Percentiles rank a stretch among this genome's conserved stretches.
phyloP scores from a whole-genome alignment of 305 asterid genomes.

The Fraxinus greggii region DNA sequence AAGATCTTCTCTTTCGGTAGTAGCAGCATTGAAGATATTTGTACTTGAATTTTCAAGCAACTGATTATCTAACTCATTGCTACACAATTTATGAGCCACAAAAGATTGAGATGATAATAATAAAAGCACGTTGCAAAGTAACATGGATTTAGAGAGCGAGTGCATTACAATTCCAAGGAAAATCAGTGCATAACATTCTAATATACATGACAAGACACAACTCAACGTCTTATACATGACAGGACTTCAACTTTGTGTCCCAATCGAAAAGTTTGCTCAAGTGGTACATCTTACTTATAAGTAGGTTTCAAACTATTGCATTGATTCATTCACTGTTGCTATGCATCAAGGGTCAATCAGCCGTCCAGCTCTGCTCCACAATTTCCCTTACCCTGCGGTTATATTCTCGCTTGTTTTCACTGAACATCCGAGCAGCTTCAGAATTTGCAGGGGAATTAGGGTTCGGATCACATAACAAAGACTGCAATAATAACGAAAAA shows the following conservation, averaged over 20 bases:
- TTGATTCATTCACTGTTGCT: not conserved
- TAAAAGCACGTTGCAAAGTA: not conserved
- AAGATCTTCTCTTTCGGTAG: not conserved
- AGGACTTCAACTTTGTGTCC: slow-evolving; percentile 8
- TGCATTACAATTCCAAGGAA: slow-evolving; percentile 20
- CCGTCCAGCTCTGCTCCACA: slow-evolving; percentile 85
- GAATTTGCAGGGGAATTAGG: slow-evolving; percentile 81
- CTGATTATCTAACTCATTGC: not conserved
- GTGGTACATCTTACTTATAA: slow-evolving; percentile 4
- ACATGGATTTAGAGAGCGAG: not conserved
- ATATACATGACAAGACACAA: slow-evolving; percentile 28
- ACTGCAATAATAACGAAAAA: slow-evolving; percentile 38
- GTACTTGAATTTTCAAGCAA: not conserved
- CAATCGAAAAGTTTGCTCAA: slow-evolving; percentile 3
- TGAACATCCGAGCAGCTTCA: slow-evolving; percentile 74
- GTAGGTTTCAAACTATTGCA: slow-evolving; percentile 6
- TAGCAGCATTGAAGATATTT: not conserved
- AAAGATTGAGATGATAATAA: not conserved
- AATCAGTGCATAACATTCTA: slow-evolving; percentile 23
- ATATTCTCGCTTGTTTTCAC: slow-evolving; percentile 69
- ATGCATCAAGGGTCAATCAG: slow-evolving; percentile 38
- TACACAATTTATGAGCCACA: not conserved
- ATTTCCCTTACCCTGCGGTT: slow-evolving; percentile 72
- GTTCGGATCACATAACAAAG: slow-evolving; percentile 72
- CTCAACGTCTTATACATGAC: slow-evolving; percentile 19